Evolutionary conservation across 805 yeast species (phyloP).

Genomic region (Saturnispora bothae): DNA sequence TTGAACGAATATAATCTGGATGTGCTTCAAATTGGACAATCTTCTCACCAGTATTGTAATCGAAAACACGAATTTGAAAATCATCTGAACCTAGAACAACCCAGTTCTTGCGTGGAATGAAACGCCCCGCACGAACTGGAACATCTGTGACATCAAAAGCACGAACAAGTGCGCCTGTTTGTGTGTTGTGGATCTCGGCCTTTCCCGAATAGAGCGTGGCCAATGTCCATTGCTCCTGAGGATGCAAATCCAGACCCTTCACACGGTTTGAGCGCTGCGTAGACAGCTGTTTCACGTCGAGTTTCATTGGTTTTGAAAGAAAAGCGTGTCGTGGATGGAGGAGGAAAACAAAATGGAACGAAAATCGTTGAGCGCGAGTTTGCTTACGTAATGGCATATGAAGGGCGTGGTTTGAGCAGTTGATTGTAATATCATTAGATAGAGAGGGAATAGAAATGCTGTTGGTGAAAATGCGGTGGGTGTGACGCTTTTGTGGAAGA

Average conservation of each 20-base stretch:
- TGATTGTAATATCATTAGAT: no score
- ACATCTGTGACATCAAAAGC: conserved; percentile 90
- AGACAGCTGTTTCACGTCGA: conserved; percentile 55
- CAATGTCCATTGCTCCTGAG: conserved; percentile 93
- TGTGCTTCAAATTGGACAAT: conserved; percentile 95
- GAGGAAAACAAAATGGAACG: no score
- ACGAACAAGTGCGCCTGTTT: conserved; percentile 72
- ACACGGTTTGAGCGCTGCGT: conserved; percentile 92
- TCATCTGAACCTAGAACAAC: conserved; percentile 94
- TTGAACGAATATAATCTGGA: conserved; percentile 88
- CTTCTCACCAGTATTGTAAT: conserved; percentile 92
- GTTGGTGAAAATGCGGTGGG: no score
- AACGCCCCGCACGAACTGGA: conserved; percentile 93
- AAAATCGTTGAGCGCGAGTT: no score
- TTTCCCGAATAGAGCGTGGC: conserved; percentile 85
- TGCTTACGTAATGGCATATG: no score
- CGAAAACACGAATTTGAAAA: conserved; percentile 85
- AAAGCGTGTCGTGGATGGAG: no score
- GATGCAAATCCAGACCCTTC: conserved; percentile 96
- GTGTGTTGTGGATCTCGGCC: conserved; percentile 91
- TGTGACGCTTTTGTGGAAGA: no score
- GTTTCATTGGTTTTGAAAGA: conserved; percentile 28
- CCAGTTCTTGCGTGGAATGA: conserved; percentile 96
- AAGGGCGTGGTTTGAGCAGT: no score
- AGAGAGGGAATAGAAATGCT: no score